Evolutionary conservation across 176 grass and related monocot genomes (phyloP).

Genomic region (Aegilops speltoides): DNA sequence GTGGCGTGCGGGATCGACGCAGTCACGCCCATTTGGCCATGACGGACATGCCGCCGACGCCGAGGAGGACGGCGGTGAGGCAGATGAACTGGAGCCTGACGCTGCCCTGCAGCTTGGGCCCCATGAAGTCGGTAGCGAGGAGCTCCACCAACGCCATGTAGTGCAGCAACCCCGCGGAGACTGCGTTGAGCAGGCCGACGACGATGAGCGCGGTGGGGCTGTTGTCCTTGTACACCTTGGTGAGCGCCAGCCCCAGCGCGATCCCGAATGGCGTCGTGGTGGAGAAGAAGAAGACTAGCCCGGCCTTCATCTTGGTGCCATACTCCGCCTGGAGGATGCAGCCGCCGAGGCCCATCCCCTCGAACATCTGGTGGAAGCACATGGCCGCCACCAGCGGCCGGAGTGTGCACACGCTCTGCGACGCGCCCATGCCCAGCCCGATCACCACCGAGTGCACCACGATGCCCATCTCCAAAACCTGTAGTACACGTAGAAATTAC

Average conservation of each 20-base stretch:
- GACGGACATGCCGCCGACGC: slow-evolving; percentile 80
- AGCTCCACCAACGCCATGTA: slow-evolving; percentile 92
- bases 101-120: slow-evolving; percentile 65
- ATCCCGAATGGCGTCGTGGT: slow-evolving; percentile 86
- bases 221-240: slow-evolving; percentile 69
- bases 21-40: slow-evolving; percentile 87
- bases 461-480: slow-evolving; percentile 80
- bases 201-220: slow-evolving; percentile 78
- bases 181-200: slow-evolving; percentile 66
- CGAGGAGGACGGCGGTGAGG: slow-evolving; percentile 65
- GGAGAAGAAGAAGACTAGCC: slow-evolving; percentile 80
- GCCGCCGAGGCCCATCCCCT: slow-evolving; percentile 82
- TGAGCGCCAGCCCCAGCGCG: slow-evolving; percentile 61
- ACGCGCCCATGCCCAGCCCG: slow-evolving; percentile 63
- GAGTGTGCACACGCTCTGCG: slow-evolving; percentile 60
- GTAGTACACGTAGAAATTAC: no score
- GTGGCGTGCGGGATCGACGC: background rate
- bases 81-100: slow-evolving; percentile 59
- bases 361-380: slow-evolving; percentile 82
- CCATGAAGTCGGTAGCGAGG: slow-evolving; percentile 73
- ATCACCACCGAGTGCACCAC: slow-evolving; percentile 86
- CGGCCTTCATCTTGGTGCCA: slow-evolving; percentile 48
- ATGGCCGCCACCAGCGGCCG: slow-evolving; percentile 63
- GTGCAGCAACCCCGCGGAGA: slow-evolving; percentile 69
- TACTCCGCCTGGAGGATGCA: slow-evolving; percentile 85